phyloP scores from a whole-genome alignment of 2,329 filamentous ascomycete species.

The Nigrospora sphaerica region DNA sequence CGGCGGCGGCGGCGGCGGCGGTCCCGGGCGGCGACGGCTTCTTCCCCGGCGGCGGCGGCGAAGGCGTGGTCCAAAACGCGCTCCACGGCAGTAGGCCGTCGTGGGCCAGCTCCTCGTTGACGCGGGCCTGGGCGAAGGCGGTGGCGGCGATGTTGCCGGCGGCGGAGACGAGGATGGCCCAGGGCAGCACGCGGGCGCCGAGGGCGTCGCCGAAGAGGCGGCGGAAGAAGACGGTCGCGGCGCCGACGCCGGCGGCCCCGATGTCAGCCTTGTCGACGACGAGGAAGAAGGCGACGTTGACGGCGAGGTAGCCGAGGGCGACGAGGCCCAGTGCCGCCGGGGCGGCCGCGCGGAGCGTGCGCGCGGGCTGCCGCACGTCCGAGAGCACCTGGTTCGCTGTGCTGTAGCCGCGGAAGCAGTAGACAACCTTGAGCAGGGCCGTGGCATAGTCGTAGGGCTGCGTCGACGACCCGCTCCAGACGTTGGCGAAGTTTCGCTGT shows the following conservation, averaged over 20 bases:
- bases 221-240: conserved; percentile 51
- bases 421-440: conserved; percentile 48
- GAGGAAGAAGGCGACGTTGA: conserved; percentile 53
- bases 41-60: background rate
- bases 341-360: conserved; percentile 49
- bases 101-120: conserved; percentile 38
- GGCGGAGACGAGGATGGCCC: conserved; percentile 37
- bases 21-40: conserved; percentile 6
- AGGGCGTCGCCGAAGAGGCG: conserved; percentile 40
- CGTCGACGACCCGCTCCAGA: conserved; percentile 30
- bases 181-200: conserved; percentile 33
- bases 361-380: conserved; percentile 49
- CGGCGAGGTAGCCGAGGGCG: conserved; percentile 48
- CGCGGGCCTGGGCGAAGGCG: conserved; percentile 38
- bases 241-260: conserved; percentile 41
- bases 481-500: conserved; percentile 30
- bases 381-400: conserved; percentile 50
- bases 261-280: conserved; percentile 51
- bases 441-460: conserved; percentile 38
- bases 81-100: conserved; percentile 39
- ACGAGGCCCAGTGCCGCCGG: conserved; percentile 46
- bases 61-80: conserved; percentile 19
- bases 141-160: conserved; percentile 41
- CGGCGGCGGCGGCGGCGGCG: conserved; percentile 8
- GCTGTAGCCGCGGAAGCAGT: conserved; percentile 47